Percentiles rank a stretch among this genome's conserved stretches.
Conservation (phyloP, 305 asterid genomes). For the Coffea humblotiana region DNA sequence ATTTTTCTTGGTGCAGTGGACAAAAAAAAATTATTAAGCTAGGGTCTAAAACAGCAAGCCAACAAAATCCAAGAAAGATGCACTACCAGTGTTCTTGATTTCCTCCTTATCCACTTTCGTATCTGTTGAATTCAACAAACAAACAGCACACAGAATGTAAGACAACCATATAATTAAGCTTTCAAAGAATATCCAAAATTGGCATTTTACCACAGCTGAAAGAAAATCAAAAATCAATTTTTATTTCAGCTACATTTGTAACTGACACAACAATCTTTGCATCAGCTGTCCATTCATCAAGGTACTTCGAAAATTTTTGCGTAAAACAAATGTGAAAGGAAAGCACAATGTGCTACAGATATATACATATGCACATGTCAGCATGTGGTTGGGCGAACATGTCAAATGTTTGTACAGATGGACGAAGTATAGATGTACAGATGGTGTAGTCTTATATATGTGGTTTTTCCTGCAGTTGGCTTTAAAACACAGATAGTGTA, state of each 20-base stretch:
- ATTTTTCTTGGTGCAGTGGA: not conserved
- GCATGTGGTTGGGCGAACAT: not conserved
- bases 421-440: not conserved
- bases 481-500: not conserved
- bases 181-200: not conserved
- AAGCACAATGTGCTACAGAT: not conserved
- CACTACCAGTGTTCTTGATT: conserved; percentile 56
- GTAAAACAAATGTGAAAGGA: not conserved
- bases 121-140: conserved; percentile 48
- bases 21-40: not conserved
- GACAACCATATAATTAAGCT: conserved; percentile 11
- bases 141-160: conserved; percentile 20
- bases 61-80: not conserved
- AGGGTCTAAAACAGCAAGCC: not conserved
- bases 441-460: not conserved
- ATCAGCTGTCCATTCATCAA: not conserved
- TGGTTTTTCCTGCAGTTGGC: not conserved
- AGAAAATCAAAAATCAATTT: not conserved
- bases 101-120: conserved; percentile 87
- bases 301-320: not conserved
- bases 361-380: not conserved
- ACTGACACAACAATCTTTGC: not conserved
- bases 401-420: not conserved
- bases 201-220: not conserved
- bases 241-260: not conserved